Evolutionary conservation across 371 early-diverging fungal genomes (phyloP), one percentile per base, ranked within the genome.

Genomic region (Rhizopus arrhizus): DNA sequence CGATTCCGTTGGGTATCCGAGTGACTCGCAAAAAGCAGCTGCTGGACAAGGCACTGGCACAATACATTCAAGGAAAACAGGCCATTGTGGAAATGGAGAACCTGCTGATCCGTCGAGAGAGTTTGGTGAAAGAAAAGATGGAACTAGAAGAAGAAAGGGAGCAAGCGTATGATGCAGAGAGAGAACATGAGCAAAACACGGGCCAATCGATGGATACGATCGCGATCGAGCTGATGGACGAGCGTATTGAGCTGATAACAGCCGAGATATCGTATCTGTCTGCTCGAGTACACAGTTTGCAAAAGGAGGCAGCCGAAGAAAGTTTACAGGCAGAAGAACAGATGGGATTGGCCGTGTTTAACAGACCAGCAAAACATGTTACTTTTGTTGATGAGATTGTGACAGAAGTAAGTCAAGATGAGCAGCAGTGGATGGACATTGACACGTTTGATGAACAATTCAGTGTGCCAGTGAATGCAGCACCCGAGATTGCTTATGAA

Each of bases 201-300:
- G 83, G 72, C 4, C 68, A 77, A 12, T 52, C 72, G 36, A 53
- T 77, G 55, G 69, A 75, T 28, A 74, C 71, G 54, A 77, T 83
- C 43, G 75, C 82, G 0, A 70, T 79, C n/a, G 73, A 80, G 31
- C 82, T 89, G 61, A 87, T 89, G 85, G 89, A 91, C 54, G 92
- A 91, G 48, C 85, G 90, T 4, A 73, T 94, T 35, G 85, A 85
- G 35, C 79, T 87, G 36, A 84, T 94, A 16, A 88, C 90, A 46
- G 84, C 91, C 6, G 94, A 93, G 66, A 83, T 94, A 38, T 71
- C 84, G 7, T 89, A 85, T 61, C 60, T 89, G n/a, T 80, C 85
- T 40, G 82, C 86, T 51, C 74, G 85, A 36, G 82, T 91, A 47
- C 79, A 80, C 6, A 81, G 83, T 12, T 62, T 86, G 29, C 86